A percentile compares a stretch with the other conserved stretches of the same genome.
Evolutionary conservation across 768 basidiomycete species (phyloP).

Genomic region (Lactifluus rugatus): DNA sequence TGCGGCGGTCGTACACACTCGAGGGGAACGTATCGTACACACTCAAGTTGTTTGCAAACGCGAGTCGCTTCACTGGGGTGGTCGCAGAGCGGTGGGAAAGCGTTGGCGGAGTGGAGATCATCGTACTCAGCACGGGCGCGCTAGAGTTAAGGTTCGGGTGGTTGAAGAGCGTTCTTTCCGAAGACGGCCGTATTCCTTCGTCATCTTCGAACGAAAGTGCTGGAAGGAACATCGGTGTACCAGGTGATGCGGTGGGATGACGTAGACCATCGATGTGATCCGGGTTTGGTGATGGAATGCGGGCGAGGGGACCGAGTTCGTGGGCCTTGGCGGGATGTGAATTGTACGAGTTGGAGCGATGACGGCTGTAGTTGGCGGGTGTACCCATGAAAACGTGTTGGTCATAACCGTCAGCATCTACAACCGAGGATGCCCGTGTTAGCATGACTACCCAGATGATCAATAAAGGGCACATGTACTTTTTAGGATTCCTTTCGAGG

Average conservation of each 20-base stretch:
- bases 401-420: slow-evolving; percentile 61
- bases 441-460: background rate
- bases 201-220: slow-evolving; percentile 45
- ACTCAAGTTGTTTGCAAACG: slow-evolving; percentile 86
- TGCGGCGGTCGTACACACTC: slow-evolving; percentile 84
- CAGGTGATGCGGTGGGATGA: slow-evolving; percentile 31
- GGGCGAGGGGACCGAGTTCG: slow-evolving; percentile 68
- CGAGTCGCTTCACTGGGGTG: slow-evolving; percentile 57
- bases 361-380: slow-evolving; percentile 37
- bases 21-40: slow-evolving; percentile 97
- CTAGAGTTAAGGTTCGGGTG: slow-evolving; percentile 73
- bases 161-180: slow-evolving; percentile 55
- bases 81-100: slow-evolving; percentile 68
- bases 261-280: slow-evolving; percentile 84
- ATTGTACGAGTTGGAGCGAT: slow-evolving; percentile 80
- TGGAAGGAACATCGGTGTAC: slow-evolving; percentile 35
- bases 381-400: slow-evolving; percentile 47
- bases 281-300: slow-evolving; percentile 74
- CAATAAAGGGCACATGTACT: slow-evolving; percentile 33
- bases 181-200: slow-evolving; percentile 29
- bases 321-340: slow-evolving; percentile 40
- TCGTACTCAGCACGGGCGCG: slow-evolving; percentile 71
- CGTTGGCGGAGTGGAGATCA: slow-evolving; percentile 39
- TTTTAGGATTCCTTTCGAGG: slow-evolving; percentile 84
- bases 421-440: background rate